Evolutionary conservation across 2,329 filamentous ascomycete species (phyloP).

Genomic region (Nothomitra cinnamomea): DNA sequence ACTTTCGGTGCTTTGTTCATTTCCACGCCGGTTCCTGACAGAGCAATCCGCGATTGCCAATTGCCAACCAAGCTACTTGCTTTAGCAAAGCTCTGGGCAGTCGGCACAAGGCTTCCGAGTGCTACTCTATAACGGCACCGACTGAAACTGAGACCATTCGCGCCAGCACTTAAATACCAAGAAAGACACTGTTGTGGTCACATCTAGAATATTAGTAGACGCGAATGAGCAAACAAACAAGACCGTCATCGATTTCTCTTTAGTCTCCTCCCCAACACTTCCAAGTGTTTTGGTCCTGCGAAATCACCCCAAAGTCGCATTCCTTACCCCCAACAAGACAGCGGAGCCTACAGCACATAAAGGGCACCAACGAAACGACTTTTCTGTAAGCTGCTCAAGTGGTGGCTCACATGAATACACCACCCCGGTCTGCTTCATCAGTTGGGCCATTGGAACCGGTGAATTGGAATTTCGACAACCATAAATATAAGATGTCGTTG

Average conservation of each 20-base stretch:
- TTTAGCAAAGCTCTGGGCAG: neutral
- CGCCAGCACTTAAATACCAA: no score
- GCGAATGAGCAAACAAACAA: no score
- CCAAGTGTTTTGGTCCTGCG: no score
- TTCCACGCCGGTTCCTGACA: neutral
- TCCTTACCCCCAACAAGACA: neutral
- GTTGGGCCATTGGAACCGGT: conserved; percentile 1
- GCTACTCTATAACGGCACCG: neutral
- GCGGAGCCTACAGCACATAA: neutral
- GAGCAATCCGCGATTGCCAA: neutral
- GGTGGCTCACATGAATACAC: conserved; percentile 1
- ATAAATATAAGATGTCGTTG: neutral
- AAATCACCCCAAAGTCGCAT: neutral
- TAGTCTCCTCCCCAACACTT: no score
- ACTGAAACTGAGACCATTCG: neutral
- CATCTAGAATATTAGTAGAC: no score
- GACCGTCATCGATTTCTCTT: no score
- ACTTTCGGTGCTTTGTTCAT: neutral
- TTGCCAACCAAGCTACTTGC: neutral
- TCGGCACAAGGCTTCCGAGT: neutral
- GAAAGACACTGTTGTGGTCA: no score
- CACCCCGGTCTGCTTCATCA: neutral
- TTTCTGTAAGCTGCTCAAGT: neutral
- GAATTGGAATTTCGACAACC: neutral
- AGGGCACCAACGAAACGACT: no score